These are phyloP conservation scores for Penicillium sp. DNA, from an alignment of 2,329 filamentous ascomycete genomes.

Conservation along the genomic window DNA sequence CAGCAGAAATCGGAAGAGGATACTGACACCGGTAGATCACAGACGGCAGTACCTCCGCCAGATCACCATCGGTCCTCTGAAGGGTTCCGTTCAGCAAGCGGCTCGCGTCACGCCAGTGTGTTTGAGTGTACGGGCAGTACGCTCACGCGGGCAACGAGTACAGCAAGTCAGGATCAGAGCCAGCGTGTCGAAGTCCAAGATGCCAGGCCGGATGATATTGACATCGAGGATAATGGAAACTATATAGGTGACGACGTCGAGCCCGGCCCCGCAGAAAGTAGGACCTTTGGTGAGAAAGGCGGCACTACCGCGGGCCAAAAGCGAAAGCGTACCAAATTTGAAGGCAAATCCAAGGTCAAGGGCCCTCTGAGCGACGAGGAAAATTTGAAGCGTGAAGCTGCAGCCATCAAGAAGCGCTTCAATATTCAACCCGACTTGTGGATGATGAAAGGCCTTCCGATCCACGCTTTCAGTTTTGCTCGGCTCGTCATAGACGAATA, in stretches of 20 bases:
- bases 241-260: neutral
- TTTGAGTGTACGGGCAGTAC: too few relatives aligned
- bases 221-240: neutral
- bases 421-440: slow-evolving; percentile 29
- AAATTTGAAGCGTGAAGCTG: slow-evolving; percentile 11
- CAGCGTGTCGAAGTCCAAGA: too few relatives aligned
- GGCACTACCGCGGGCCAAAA: neutral
- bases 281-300: neutral
- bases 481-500: slow-evolving; percentile 65
- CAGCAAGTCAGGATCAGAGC: too few relatives aligned
- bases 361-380: neutral
- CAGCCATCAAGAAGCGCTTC: slow-evolving; percentile 20
- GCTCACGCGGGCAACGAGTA: too few relatives aligned
- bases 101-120: too few relatives aligned
- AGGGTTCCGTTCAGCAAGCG: too few relatives aligned
- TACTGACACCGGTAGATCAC: neutral
- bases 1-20: neutral
- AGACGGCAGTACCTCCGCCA: neutral
- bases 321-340: neutral
- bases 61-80: too few relatives aligned
- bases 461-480: slow-evolving; percentile 62
- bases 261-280: neutral
- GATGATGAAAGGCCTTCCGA: slow-evolving; percentile 35
- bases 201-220: neutral
- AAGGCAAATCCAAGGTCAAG: neutral